Base-by-base conservation (phyloP, 768 basidiomycete species). In the Boletus eberwhitei region DNA sequence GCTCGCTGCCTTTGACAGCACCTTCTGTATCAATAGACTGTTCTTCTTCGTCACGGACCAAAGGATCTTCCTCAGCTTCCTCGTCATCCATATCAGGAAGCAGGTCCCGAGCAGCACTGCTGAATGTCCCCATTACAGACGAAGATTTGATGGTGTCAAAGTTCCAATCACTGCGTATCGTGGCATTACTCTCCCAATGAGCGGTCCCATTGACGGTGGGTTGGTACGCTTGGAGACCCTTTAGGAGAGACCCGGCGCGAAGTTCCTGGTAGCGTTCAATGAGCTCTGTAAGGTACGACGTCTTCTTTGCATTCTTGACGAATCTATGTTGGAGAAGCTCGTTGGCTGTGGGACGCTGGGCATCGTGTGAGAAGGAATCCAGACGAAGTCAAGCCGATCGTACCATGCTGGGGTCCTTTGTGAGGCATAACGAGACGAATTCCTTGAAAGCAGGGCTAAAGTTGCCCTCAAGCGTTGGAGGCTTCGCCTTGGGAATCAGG, bases 401-500 rank as follows among this genome's bases (percentile, higher is more conserved):
- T 71, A 95, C 93, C 62, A 79, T 73, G 61, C 75, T 75, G 8
- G 96, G 88, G 63, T 98, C 93, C 75, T 98, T 99, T 43, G 93
- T 96, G 59, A 99, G 71, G 72, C 97, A 99, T 50, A 83, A 79
- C 16, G 82, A 73, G 19, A 98, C 86, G 64, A 99, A 99, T 60
- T 98, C 95, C 67, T 95, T 95, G 78, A 98, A 98, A 1, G 85
- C 83, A 4, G 79, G 61, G 16, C 87, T 88, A 68, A 95, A 98
- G 22, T 84, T 67, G 1, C 92, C 94, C 63, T 98, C 96, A 46
- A 99, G 76, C 11, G 83, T 80, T 6, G 97, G 97, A 5, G 97
- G 87, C 59, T 93, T 92, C 17, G 95, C 93, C 74, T 98, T 97
- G 3, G 97, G 97, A 58, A 98, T 99, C 45, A 98, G 79, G 77